Percentiles rank a stretch among this genome's conserved stretches.
These are phyloP conservation scores for Microsporum canis DNA, from an alignment of 2,329 filamentous ascomycete genomes.

Conservation along the genomic window DNA sequence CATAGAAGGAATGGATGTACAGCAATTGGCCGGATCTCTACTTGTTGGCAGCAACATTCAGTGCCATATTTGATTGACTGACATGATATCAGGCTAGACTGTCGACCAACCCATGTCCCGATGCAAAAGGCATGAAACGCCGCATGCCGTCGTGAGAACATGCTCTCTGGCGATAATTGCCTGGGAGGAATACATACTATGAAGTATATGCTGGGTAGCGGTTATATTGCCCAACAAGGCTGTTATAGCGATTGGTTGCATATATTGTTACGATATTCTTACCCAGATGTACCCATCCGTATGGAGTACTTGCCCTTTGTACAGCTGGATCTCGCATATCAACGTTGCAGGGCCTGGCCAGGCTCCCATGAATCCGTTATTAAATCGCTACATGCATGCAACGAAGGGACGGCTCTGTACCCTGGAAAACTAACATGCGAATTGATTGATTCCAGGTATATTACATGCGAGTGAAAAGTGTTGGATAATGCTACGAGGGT, in stretches of 20 bases:
- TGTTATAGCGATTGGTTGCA: not conserved
- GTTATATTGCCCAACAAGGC: not conserved
- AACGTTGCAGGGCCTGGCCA: not conserved
- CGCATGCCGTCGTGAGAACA: not conserved
- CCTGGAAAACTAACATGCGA: not conserved
- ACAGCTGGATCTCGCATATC: not conserved
- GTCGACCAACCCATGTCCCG: not conserved
- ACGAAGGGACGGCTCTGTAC: not conserved
- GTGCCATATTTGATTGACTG: not conserved
- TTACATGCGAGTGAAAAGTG: not conserved
- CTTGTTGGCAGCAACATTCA: too few species aligned
- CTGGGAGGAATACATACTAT: not conserved
- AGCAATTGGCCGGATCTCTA: too few species aligned
- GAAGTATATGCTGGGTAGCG: too few species aligned
- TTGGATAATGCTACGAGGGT: not conserved
- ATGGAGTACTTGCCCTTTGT: not conserved
- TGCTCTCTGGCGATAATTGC: too few species aligned
- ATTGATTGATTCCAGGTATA: not conserved
- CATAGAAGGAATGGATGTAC: too few species aligned
- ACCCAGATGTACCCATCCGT: too few species aligned
- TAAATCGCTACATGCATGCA: not conserved
- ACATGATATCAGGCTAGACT: not conserved
- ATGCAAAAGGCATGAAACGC: not conserved
- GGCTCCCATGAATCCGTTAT: not conserved
- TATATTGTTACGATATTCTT: not conserved